Percentiles rank a stretch among this genome's conserved stretches.
phyloP scores from a whole-genome alignment of 2,329 filamentous ascomycete genomes.

The Beauveria australis region DNA sequence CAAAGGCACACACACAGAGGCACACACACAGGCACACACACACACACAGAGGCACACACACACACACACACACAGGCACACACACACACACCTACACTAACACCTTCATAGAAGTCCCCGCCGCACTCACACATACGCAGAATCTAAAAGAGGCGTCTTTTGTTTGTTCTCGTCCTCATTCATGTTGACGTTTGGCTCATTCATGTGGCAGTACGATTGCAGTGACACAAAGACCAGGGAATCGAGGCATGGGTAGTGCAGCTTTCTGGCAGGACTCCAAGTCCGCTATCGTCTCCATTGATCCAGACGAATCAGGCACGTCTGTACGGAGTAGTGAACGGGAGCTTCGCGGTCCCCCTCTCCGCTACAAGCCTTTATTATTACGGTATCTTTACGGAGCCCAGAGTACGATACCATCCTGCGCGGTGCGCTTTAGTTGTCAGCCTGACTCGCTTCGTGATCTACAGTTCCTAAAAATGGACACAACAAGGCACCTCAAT shows the following conservation, averaged over 20 bases:
- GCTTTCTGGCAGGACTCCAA: neutral
- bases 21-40: neutral
- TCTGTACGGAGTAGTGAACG: neutral
- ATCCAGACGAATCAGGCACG: neutral
- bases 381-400: neutral
- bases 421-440: neutral
- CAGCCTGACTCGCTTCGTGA: neutral
- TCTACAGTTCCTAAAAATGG: neutral
- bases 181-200: neutral
- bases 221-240: neutral
- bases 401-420: neutral
- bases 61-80: neutral
- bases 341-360: neutral
- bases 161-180: slow-evolving; percentile 1
- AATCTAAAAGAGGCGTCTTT: neutral
- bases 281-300: neutral
- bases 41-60: neutral
- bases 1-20: neutral
- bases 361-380: neutral
- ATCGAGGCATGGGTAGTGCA: neutral
- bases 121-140: neutral
- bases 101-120: neutral
- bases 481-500: neutral
- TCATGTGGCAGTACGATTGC: neutral
- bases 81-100: neutral